Evolutionary conservation across 495 filamentous ascomycete genomes (phyloP).

Genomic region (Neurospora hispaniola): DNA sequence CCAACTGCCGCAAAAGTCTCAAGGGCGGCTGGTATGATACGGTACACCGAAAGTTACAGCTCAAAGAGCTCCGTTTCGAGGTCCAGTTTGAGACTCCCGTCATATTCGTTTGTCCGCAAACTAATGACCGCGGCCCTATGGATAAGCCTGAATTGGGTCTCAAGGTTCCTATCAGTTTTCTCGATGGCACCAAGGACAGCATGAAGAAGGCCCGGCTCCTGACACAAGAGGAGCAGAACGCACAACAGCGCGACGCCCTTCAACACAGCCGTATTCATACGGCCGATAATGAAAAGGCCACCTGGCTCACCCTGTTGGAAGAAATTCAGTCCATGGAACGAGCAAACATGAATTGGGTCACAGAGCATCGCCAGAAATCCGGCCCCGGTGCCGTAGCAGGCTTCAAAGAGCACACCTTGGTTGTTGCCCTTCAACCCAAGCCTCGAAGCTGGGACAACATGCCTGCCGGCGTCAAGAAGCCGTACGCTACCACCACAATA

Average conservation of each 20-base stretch:
- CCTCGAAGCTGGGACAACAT: conserved; percentile 41
- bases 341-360: conserved; percentile 31
- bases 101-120: conserved; percentile 29
- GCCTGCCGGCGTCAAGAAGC: conserved; percentile 34
- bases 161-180: too few relatives aligned
- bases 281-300: conserved; percentile 38
- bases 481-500: conserved; percentile 39
- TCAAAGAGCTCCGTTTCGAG: conserved; percentile 37
- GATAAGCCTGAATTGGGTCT: too few relatives aligned
- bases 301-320: conserved; percentile 35
- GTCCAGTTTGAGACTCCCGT: conserved; percentile 39
- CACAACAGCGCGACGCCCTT: too few relatives aligned
- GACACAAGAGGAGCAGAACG: too few relatives aligned
- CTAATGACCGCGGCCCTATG: too few relatives aligned
- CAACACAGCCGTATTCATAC: conserved; percentile 22
- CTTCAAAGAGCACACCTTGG: conserved; percentile 18
- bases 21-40: conserved; percentile 35
- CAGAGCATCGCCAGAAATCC: conserved; percentile 12
- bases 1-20: conserved; percentile 31
- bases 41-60: conserved; percentile 30
- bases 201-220: too few relatives aligned
- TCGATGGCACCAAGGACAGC: too few relatives aligned
- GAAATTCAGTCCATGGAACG: conserved; percentile 35
- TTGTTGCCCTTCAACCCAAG: conserved; percentile 36
- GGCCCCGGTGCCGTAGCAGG: too few relatives aligned